Evolutionary conservation across 768 basidiomycete genomes (phyloP), one percentile per base, ranked within the genome.

Genomic region (Polyporus arcularius): DNA sequence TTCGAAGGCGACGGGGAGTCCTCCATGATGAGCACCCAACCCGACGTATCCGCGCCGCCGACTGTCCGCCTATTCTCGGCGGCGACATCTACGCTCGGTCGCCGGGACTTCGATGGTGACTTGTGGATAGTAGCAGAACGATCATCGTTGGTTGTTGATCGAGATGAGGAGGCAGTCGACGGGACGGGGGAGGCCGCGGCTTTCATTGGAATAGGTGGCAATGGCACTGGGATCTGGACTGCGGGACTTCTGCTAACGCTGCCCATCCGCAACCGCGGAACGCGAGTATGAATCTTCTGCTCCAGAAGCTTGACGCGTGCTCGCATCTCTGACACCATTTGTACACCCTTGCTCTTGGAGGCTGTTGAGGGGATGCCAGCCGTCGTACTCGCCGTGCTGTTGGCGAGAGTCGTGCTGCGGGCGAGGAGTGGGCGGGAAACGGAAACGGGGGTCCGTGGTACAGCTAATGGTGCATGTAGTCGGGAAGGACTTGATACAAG

Each of bases 281-380:
- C 92, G 46, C 89, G 89, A 46, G 90, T 92, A 68, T 93, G 90
- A 47, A 94, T 90, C 74, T 89, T 91, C 75, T 92, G 90, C 68
- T 94, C 90, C 41, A 94, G 75, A 66, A 87, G 89, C 69, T 80
- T 85, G 32, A 94, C 92, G 53, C 89, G 82, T 41, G 90, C 91
- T 43, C 93, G 85, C 89, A 95, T 92, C 71, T 94, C 93, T 26
- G 90, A 89, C 5, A 94, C 91, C 93, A 95, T 94, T 69, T 94
- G 92, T 3, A 93, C 90, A 30, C 92, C 92, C 71, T 86, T 89
- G 71, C 83, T 92, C 77, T 80, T 89, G 4, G 89, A 82, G 12
- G 83, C 75, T 3, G 82, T 82, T 55, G 79, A 65, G 8, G 72
- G 71, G 42, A 76, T 53, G 56, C 62, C 71, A 50, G 61, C 67